Evolutionary conservation across 1,284 basidiomycete genomes (phyloP).

Genomic region (Fomitopsis palustris): DNA sequence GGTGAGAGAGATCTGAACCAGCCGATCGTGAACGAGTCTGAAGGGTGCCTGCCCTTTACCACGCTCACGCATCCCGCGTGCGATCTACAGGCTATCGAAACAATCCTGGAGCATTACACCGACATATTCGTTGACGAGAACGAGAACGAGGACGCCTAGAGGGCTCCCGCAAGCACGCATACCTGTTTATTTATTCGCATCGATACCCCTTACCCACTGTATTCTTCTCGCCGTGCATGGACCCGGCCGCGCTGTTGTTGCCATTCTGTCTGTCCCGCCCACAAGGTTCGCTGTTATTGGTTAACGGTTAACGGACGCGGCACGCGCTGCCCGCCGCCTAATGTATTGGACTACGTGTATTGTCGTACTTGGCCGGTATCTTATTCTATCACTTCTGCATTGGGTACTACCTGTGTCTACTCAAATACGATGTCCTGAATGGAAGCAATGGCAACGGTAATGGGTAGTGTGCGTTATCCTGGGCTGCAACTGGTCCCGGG

Average conservation of each 20-base stretch:
- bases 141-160: conserved; percentile 44
- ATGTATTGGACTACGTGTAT: conserved; percentile 2
- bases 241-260: background rate
- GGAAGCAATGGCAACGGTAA: background rate
- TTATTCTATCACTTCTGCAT: conserved; percentile 1
- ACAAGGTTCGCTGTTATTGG: background rate
- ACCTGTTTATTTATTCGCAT: conserved; percentile 10
- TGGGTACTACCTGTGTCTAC: background rate
- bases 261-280: background rate
- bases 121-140: conserved; percentile 85
- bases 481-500: background rate
- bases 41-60: background rate
- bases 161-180: background rate
- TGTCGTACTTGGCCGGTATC: conserved; percentile 7
- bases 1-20: conserved; percentile 28
- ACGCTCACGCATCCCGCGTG: background rate
- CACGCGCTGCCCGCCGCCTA: background rate
- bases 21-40: background rate
- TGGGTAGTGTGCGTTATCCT: background rate
- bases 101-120: conserved; percentile 80
- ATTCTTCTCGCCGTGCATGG: conserved; percentile 17
- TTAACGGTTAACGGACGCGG: background rate
- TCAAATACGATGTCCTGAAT: background rate
- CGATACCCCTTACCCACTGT: conserved; percentile 23
- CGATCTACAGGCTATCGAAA: conserved; percentile 70